These are phyloP conservation scores for Neocucurbitaria cava DNA, from an alignment of 2,329 filamentous ascomycete genomes.

Conservation along the genomic window DNA sequence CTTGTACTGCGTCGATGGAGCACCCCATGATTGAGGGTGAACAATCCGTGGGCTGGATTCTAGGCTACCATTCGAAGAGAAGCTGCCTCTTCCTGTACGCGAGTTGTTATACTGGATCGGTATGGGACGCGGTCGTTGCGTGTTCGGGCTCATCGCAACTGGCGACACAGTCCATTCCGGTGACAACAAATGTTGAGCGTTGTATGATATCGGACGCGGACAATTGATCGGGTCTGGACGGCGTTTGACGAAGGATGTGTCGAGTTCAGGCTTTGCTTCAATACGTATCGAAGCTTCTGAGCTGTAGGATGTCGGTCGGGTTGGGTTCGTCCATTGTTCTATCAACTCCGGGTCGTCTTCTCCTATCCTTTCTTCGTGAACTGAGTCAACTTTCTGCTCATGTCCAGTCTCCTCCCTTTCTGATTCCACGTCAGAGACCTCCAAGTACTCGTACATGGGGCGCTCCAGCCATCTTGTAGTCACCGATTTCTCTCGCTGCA, in stretches of 20 bases:
- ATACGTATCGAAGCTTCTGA: constrained; percentile 19
- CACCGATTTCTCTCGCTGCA: constrained; percentile 31
- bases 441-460: constrained; percentile 30
- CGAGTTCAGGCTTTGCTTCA: constrained; percentile 18
- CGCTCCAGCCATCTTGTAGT: constrained; percentile 39
- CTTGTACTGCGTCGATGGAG: constrained; percentile 12
- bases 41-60: constrained; percentile 21
- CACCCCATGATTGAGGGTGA: constrained; percentile 24
- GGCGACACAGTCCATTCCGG: constrained; percentile 33
- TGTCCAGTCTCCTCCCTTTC: constrained; percentile 6
- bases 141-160: constrained; percentile 22
- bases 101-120: constrained; percentile 22
- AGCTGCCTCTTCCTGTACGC: constrained; percentile 16
- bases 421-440: constrained; percentile 23
- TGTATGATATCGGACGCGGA: constrained; percentile 28
- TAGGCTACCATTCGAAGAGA: constrained; percentile 22
- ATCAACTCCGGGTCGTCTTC: constrained; percentile 16
- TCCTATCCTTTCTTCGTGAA: not conserved
- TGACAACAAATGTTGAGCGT: constrained; percentile 25
- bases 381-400: not conserved
- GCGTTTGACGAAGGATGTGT: constrained; percentile 24
- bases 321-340: constrained; percentile 26
- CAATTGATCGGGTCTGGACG: constrained; percentile 18
- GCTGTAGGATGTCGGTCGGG: constrained; percentile 25
- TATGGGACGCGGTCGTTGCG: constrained; percentile 18